Base-by-base conservation (phyloP, 331 rosid species). In the Telfairia occidentalis region DNA sequence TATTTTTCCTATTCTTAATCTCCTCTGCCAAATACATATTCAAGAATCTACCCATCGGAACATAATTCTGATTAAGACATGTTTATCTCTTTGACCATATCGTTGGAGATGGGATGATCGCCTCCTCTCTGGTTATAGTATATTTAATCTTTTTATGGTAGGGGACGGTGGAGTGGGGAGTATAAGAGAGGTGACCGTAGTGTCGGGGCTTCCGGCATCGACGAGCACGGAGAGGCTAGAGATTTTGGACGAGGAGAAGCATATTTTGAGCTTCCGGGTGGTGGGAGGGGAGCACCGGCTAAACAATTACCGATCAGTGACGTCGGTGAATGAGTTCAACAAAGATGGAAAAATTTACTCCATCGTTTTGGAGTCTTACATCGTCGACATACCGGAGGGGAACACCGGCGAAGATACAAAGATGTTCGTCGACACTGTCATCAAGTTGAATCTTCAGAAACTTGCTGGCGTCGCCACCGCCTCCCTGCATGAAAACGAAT, bases 161-260 rank as follows among this genome's bases (percentile, higher is more conserved):
- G 72, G 72, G 0, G 93, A 86, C 15, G 98, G 98, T 0, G 84
- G 89, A 5, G 96, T 91, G 0, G 99, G 99, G 0, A 91, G 96
- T 77, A 87, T 90, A 24, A 55, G 99, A 34, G 97, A 95, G 64
- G 92, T 95, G 18, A 88, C 92, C 0, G 93, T 95, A 11, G 90
- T 92, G 9, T 95, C 98, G 0, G 98, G 97, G 1, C 82, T 95
- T 0, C 98, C 98, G 0, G 97, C 96, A 0, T 90, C 98, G 0
- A 95, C 98, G 0, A 90, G 96, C 82, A 92, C 92, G 10, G 98
- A 95, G 83, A 84, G 96, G 85, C 84, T 95, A 0, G 97, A 95
- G 88, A 88, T 95, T 9, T 28, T 95, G 69, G 98, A 95, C 73
- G 98, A 95, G 26, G 90, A 91, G 48, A 84, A 83, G 30, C 97